Percentiles rank a stretch among this genome's conserved stretches.
Conservation (phyloP, 148 eudicot genomes). For the Vaccinium macrocarpon region DNA sequence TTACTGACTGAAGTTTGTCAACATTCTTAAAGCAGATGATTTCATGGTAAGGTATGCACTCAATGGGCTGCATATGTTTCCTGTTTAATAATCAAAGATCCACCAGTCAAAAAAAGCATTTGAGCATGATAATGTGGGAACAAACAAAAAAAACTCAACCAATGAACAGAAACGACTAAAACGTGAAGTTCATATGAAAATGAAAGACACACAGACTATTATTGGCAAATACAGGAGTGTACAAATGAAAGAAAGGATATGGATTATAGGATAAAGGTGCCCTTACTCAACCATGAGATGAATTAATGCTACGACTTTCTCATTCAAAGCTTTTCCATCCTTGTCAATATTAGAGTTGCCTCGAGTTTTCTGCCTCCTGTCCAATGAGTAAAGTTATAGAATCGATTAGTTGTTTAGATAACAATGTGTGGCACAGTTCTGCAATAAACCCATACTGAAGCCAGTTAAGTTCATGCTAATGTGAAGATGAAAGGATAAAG, state of each 20-base stretch:
- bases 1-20: slow-evolving; percentile 73
- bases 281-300: slow-evolving; percentile 61
- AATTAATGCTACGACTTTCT: slow-evolving; percentile 54
- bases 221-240: background rate
- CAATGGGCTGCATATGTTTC: slow-evolving; percentile 65
- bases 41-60: slow-evolving; percentile 69
- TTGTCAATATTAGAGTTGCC: slow-evolving; percentile 28
- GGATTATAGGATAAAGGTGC: slow-evolving; percentile 8
- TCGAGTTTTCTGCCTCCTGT: slow-evolving; percentile 53
- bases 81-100: slow-evolving; percentile 36
- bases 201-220: background rate
- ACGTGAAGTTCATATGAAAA: background rate
- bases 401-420: background rate
- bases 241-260: background rate
- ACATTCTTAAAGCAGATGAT: slow-evolving; percentile 67
- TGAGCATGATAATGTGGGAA: background rate
- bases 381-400: slow-evolving; percentile 14
- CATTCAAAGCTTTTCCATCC: slow-evolving; percentile 41
- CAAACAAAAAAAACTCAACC: background rate
- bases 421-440: background rate
- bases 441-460: no score
- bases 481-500: background rate
- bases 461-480: background rate
- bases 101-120: slow-evolving; percentile 3
- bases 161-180: background rate